A percentile compares a stretch with the other conserved stretches of the same genome.
Evolutionary conservation across 2,329 filamentous ascomycete species (phyloP).

Genomic region (Sclerotiophoma versabilis): DNA sequence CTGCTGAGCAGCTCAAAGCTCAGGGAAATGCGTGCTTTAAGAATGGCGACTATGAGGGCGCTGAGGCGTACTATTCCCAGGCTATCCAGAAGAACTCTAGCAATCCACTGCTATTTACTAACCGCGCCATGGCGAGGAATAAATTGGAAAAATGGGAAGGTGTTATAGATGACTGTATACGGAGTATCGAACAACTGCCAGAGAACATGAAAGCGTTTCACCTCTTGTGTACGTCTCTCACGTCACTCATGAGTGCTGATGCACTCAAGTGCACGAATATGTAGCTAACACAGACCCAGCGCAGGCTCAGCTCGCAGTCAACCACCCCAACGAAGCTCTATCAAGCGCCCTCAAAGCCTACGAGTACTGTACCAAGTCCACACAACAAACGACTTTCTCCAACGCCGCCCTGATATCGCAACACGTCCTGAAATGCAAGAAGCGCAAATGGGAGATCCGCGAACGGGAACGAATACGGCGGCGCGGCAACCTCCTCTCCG

Average conservation of each 20-base stretch:
- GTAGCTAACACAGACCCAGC: constrained; percentile 52
- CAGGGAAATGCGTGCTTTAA: constrained; percentile 71
- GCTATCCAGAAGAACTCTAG: constrained; percentile 80
- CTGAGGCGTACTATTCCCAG: constrained; percentile 75
- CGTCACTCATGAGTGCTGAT: neutral
- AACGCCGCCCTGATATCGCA: constrained; percentile 74
- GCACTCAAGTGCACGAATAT: neutral
- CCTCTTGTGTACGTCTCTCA: constrained; percentile 66
- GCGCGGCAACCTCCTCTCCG: constrained; percentile 64
- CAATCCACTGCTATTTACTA: constrained; percentile 85
- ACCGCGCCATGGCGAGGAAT: constrained; percentile 83
- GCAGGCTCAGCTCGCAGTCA: constrained; percentile 79
- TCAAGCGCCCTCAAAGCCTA: constrained; percentile 76
- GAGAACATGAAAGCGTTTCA: constrained; percentile 81
- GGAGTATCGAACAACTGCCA: constrained; percentile 72
- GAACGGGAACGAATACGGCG: constrained; percentile 69
- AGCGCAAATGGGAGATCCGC: constrained; percentile 80
- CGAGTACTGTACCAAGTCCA: constrained; percentile 65
- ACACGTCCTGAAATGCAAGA: constrained; percentile 81
- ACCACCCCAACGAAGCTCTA: constrained; percentile 76
- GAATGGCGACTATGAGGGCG: constrained; percentile 67
- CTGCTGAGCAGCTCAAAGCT: constrained; percentile 57
- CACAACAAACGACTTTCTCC: constrained; percentile 62
- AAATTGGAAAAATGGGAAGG: constrained; percentile 76
- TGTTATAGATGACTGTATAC: constrained; percentile 78